Evolutionary conservation across 352 stramenopile species (phyloP).

Genomic region (Globisporangium paddicum): DNA sequence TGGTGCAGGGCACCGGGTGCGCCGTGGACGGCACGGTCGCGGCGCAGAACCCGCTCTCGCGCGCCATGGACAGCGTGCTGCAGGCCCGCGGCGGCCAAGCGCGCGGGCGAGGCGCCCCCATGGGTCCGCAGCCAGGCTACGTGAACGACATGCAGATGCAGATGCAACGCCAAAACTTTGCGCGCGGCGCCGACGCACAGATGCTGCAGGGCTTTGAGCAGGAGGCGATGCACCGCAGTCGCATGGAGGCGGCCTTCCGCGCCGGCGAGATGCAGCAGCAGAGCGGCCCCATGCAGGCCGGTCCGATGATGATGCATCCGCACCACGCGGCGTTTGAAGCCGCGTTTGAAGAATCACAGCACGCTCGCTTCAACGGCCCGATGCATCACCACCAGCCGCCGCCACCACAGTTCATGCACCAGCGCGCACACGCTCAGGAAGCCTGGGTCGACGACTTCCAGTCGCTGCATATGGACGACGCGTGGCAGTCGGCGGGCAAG

Average conservation of each 20-base stretch:
- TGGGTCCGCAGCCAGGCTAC: slow-evolving; percentile 25
- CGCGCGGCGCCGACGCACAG: slow-evolving; percentile 39
- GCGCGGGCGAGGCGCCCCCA: slow-evolving; percentile 18
- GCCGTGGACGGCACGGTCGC: slow-evolving; percentile 76
- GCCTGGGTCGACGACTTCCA: slow-evolving; percentile 71
- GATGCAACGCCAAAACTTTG: slow-evolving; percentile 68
- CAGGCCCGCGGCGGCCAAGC: slow-evolving; percentile 35
- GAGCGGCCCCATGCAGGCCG: slow-evolving; percentile 7
- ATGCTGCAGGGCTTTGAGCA: slow-evolving; percentile 62
- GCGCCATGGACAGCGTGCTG: slow-evolving; percentile 71
- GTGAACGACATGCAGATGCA: slow-evolving; percentile 58
- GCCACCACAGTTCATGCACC: slow-evolving; percentile 25
- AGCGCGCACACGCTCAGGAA: slow-evolving; percentile 31
- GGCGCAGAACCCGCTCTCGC: slow-evolving; percentile 81
- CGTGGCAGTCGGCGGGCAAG: slow-evolving; percentile 56
- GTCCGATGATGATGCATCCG: slow-evolving; percentile 27
- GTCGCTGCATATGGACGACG: slow-evolving; percentile 48
- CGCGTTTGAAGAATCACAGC: slow-evolving; percentile 45
- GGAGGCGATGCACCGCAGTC: slow-evolving; percentile 51
- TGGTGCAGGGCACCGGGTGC: slow-evolving; percentile 78
- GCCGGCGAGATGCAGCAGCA: slow-evolving; percentile 25
- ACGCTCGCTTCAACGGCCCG: slow-evolving; percentile 17
- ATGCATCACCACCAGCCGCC: slow-evolving; percentile 43
- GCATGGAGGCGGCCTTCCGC: slow-evolving; percentile 67
- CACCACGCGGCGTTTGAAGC: slow-evolving; percentile 63